phyloP scores from a whole-genome alignment of 2,329 filamentous ascomycete genomes.

The Biscogniauxia mediterranea region DNA sequence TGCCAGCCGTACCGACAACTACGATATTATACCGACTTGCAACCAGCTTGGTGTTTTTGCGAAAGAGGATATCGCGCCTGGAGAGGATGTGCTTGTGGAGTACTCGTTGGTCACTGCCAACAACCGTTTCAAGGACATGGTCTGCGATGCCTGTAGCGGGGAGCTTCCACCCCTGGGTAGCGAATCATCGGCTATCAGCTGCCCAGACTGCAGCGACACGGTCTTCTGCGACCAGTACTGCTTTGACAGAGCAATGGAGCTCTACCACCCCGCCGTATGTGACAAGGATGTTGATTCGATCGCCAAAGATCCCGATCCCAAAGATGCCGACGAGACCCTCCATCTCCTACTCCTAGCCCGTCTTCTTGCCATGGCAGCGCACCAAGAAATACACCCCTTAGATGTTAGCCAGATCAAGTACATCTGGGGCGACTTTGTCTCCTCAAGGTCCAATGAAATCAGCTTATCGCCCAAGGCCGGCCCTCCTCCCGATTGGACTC shows the following conservation, averaged over 20 bases:
- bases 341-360: constrained; percentile 63
- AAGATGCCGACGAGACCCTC: constrained; percentile 59
- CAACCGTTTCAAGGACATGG: constrained; percentile 78
- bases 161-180: constrained; percentile 61
- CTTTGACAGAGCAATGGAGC: constrained; percentile 53
- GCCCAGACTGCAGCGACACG: constrained; percentile 61
- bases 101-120: constrained; percentile 86
- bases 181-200: constrained; percentile 50
- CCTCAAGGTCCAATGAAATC: constrained; percentile 51
- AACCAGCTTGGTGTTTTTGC: constrained; percentile 90
- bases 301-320: constrained; percentile 60
- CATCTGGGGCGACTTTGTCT: constrained; percentile 67
- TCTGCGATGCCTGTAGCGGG: constrained; percentile 86
- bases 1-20: constrained; percentile 48
- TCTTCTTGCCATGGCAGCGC: constrained; percentile 60
- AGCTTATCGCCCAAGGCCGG: constrained; percentile 52
- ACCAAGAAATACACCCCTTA: constrained; percentile 60
- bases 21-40: constrained; percentile 56
- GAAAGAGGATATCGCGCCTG: constrained; percentile 72
- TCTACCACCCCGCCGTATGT: constrained; percentile 65
- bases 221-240: constrained; percentile 65
- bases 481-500: constrained; percentile 61
- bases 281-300: constrained; percentile 65
- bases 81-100: constrained; percentile 76
- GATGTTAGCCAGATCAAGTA: constrained; percentile 65